Evolutionary conservation across 257 asterid species (phyloP).

Genomic region (Euphrasia confusa): DNA sequence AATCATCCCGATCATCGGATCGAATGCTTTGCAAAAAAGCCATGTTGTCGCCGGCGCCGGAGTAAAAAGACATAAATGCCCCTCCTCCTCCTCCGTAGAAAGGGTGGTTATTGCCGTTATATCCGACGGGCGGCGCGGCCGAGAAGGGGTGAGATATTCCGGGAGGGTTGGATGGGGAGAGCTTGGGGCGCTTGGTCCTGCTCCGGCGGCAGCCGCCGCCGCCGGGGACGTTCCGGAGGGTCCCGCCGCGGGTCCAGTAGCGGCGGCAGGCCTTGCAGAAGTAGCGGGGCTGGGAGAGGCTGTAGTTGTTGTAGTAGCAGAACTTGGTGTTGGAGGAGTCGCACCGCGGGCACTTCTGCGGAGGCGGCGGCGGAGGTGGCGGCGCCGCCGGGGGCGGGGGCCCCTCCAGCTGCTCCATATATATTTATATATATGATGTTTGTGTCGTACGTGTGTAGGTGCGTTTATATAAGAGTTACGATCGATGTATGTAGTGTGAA

Average conservation of each 20-base stretch:
- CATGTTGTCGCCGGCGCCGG: constrained; percentile 27
- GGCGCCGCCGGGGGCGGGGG: background rate
- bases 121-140: constrained; percentile 17
- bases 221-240: constrained; percentile 51
- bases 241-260: constrained; percentile 58
- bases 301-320: constrained; percentile 57
- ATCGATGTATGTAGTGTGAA: too few relatives aligned
- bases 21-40: constrained; percentile 29
- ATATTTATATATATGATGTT: too few relatives aligned
- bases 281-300: constrained; percentile 56
- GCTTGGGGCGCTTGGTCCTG: constrained; percentile 37
- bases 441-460: too few relatives aligned
- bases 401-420: background rate
- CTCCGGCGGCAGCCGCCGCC: constrained; percentile 48
- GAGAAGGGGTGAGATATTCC: background rate
- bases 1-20: background rate
- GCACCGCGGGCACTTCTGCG: background rate
- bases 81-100: constrained; percentile 27
- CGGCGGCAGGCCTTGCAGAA: constrained; percentile 47
- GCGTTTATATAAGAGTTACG: background rate
- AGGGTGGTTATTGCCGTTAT: background rate
- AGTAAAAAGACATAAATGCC: constrained; percentile 26
- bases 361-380: background rate
- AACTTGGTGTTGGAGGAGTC: constrained; percentile 45
- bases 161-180: constrained; percentile 20